Evolutionary conservation across 2,329 filamentous ascomycete species (phyloP), one percentile per base, ranked within the genome.

Genomic region (Cladophialophora chaetospira): DNA sequence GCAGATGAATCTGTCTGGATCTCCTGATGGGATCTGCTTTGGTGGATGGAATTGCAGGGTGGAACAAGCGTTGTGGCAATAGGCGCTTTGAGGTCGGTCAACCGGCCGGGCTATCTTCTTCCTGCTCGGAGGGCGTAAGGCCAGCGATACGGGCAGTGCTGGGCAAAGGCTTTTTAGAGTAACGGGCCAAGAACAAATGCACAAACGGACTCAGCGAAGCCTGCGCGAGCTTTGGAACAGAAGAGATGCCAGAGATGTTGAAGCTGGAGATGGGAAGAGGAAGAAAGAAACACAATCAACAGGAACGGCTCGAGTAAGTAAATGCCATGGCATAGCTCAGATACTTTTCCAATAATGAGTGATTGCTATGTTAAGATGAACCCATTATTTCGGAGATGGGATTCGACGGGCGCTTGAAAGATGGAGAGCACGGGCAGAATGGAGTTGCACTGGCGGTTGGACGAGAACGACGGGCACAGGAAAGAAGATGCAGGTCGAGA

Each of bases 151-250:
- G 48, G 28, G 43, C 28, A 52, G 38, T 58, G 58, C 49, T 47
- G 48, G 53, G 49, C 45, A 45, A 29, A 25, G 43, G 17, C 26
- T 25, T 33, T 53, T n/a, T 44, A 21, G 45, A 46, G 35, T 33
- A 25, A 31, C 45, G 48, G 36, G 53, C 43, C 40, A 50, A 55
- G 43, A 38, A 28, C n/a, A 33, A 36, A 55, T 60, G 35, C 31
- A 17, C 55, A 31, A 57, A 42, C 21, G 48, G 21, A 50, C 63
- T 65, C 64, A 55, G 61, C 65, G 65, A 64, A 61, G 55, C 65
- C 65, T 62, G 65, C 65, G 63, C 62, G 63, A 63, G 62, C 49
- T 60, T 36, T 15, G 57, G 15, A 52, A 53, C 15, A 61, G 28
- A 19, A 44, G 46, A 50, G 45, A 40, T n/a, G n/a, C n/a, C n/a